phyloP scores from a whole-genome alignment of 2,329 filamentous ascomycete species.

The Cladorrhinum sp. region DNA sequence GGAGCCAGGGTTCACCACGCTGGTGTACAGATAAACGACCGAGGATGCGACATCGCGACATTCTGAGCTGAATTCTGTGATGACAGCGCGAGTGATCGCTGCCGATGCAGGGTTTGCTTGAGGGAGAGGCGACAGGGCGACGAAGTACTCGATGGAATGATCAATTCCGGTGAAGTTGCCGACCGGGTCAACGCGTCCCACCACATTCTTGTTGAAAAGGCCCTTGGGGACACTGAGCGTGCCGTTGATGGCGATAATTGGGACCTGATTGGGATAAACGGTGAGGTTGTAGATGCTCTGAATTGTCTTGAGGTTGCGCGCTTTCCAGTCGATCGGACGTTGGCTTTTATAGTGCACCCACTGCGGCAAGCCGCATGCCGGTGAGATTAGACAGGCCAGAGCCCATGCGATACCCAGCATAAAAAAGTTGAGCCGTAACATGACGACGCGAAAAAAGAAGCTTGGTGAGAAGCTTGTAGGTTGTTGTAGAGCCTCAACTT shows the following conservation, averaged over 20 bases:
- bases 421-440: constrained; percentile 5
- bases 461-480: constrained; percentile 4
- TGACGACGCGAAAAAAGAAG: background rate
- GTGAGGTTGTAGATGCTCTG: constrained; percentile 40
- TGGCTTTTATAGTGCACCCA: constrained; percentile 1
- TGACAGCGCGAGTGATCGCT: constrained; percentile 34
- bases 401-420: background rate
- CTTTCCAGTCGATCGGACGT: constrained; percentile 11
- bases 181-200: constrained; percentile 40
- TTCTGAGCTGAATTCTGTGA: constrained; percentile 35
- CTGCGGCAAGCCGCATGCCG: background rate
- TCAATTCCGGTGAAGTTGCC: constrained; percentile 42
- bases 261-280: constrained; percentile 38
- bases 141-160: constrained; percentile 45
- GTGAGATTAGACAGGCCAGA: background rate
- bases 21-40: constrained; percentile 37
- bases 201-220: constrained; percentile 38
- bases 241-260: constrained; percentile 34
- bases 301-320: constrained; percentile 39
- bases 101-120: constrained; percentile 29
- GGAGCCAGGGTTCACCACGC: constrained; percentile 31
- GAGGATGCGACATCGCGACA: constrained; percentile 37
- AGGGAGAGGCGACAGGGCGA: constrained; percentile 39
- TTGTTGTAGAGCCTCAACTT: background rate
- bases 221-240: constrained; percentile 35